phyloP scores from a whole-genome alignment of 169 alveolate genomes.

The Theileria parva region DNA sequence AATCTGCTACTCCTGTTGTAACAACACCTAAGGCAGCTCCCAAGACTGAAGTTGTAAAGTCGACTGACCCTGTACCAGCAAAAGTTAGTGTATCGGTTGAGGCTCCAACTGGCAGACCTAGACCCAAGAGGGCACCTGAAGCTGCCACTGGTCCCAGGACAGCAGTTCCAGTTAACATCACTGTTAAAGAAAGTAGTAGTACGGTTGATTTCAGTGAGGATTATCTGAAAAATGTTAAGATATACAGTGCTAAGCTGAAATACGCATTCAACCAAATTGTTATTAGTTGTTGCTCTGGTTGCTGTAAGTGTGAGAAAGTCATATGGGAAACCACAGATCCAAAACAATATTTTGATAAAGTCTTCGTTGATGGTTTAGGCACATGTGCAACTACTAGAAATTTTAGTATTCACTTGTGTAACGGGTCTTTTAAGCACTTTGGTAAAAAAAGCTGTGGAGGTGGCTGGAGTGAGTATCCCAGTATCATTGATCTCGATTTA shows the following conservation, averaged over 20 bases:
- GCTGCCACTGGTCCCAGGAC: neutral
- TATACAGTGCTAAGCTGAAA: neutral
- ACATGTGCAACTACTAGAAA: neutral
- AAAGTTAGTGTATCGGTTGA: neutral
- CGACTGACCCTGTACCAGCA: too few species aligned
- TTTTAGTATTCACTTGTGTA: neutral
- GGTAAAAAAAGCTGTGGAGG: too few species aligned
- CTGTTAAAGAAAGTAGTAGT: neutral
- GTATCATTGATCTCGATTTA: neutral
- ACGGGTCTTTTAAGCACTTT: neutral
- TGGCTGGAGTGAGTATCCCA: neutral
- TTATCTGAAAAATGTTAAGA: neutral
- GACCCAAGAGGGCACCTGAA: neutral
- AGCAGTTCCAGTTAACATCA: neutral
- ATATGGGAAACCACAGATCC: neutral
- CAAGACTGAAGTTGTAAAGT: too few species aligned
- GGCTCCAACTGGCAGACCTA: neutral
- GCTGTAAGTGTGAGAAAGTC: too few species aligned
- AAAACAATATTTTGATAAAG: neutral
- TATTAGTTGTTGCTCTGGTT: neutral
- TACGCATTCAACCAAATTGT: neutral
- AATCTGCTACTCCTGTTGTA: too few species aligned
- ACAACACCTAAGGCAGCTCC: too few species aligned
- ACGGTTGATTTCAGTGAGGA: neutral
- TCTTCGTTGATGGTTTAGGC: neutral